Base-by-base conservation (phyloP, 2,329 filamentous ascomycete species). In the Trichophyton rubrum region DNA sequence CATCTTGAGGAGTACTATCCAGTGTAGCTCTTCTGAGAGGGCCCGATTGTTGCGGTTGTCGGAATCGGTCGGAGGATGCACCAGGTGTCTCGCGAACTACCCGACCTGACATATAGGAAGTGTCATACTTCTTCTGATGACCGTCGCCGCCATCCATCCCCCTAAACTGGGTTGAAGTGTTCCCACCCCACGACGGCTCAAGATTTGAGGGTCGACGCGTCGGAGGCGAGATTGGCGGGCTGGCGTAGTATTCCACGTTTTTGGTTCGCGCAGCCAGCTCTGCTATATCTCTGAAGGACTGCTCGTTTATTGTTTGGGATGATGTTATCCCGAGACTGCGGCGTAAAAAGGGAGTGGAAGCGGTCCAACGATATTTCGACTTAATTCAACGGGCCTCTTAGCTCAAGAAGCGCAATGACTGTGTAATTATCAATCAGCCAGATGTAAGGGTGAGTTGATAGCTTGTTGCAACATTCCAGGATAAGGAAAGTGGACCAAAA, bases 121-220 rank as follows among this genome's bases (percentile, higher is more conserved):
- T 80, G 75, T 82, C 79, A 75, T 88, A 87, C 82, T 87, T 83
- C 78, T 87, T 86, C 82, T 87, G 81, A 71, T 84, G 80, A 72
- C 82, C 84, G 75, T 82, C 83, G 78, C 85, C 83, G 76, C 87
- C 85, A 79, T 92, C 89, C 89, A 93, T 93, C 72, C 83, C 85
- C 78, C 78, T 73, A 70, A 77, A 75, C 73, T 77, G 74, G 74
- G 79, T 75, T 72, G 75, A 74, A 70, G 75, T 72, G 74, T 77
- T 77, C 73, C 78, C 77, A 75, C 77, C 78, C 75, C 79, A 75
- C 75, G 78, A 78, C 75, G 81, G 79, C 79, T 82, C 79, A 72
- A 83, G 72, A 73, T 74, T 69, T 70, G 73, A 62, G 63, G 68
- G 79, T 79, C 81, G 82, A 78, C 82, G 80, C 77, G 80, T 81